These are phyloP conservation scores for Colletotrichum cordylinicola DNA, from an alignment of 2,329 filamentous ascomycete species.

Conservation along the genomic window DNA sequence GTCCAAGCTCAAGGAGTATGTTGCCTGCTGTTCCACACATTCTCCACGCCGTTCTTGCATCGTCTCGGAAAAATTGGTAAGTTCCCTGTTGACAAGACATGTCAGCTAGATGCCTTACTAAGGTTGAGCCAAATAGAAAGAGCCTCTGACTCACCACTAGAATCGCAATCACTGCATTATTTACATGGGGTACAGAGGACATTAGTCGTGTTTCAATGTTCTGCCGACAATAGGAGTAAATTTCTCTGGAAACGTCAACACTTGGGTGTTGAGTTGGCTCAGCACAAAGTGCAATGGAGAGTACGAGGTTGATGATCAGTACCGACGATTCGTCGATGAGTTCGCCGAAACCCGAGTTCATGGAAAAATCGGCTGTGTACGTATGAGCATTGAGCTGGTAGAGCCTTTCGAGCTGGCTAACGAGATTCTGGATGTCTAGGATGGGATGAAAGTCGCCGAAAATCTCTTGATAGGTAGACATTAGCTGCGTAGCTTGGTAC, in stretches of 20 bases:
- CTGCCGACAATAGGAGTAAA: neutral
- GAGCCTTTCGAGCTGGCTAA: neutral
- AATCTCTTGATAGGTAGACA: neutral
- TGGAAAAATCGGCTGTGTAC: neutral
- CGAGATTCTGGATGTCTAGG: neutral
- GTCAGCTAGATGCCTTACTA: neutral
- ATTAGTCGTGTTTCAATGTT: neutral
- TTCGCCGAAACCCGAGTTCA: neutral
- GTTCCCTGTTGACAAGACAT: conserved; percentile 11
- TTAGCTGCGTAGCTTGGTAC: neutral
- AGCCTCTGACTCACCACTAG: neutral
- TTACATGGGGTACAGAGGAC: neutral
- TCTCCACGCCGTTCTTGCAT: conserved; percentile 28
- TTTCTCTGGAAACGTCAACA: neutral
- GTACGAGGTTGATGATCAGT: neutral
- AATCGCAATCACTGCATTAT: neutral
- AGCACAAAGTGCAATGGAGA: neutral
- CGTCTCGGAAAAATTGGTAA: conserved; percentile 30
- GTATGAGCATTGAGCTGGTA: neutral
- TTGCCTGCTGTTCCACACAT: conserved; percentile 31
- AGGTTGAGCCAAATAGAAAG: neutral
- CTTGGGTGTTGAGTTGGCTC: neutral
- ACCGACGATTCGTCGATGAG: neutral
- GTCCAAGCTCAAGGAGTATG: conserved; percentile 31
- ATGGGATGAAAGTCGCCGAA: conserved; percentile 8